Evolutionary conservation across 306 rosid species (phyloP).

Genomic region (Oxytropis ochrocephala): DNA sequence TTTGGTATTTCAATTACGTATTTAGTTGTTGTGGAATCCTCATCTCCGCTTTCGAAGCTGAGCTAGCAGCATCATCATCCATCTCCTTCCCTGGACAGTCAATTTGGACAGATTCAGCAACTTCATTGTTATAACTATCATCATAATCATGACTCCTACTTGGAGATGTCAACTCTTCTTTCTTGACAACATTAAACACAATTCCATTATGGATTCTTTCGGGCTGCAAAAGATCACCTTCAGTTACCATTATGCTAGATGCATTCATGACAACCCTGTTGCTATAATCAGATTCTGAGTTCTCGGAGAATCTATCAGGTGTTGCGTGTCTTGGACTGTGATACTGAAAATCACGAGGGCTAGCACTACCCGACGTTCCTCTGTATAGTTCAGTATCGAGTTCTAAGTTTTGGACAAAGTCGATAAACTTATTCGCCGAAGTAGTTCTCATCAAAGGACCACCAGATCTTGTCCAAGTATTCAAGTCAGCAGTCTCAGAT

Average conservation of each 20-base stretch:
- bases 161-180: constrained; percentile 54
- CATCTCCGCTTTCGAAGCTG: constrained; percentile 51
- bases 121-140: constrained; percentile 44
- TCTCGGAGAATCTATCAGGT: constrained; percentile 49
- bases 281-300: constrained; percentile 40
- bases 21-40: constrained; percentile 18
- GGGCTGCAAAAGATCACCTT: constrained; percentile 96
- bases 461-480: constrained; percentile 88
- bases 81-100: constrained; percentile 62
- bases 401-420: constrained; percentile 77
- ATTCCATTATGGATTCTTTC: constrained; percentile 78
- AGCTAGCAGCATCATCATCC: constrained; percentile 59
- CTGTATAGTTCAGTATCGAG: constrained; percentile 45
- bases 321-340: constrained; percentile 48
- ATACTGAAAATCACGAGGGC: constrained; percentile 26
- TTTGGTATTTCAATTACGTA: constrained; percentile 17
- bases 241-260: constrained; percentile 63
- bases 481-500: constrained; percentile 56
- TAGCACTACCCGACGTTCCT: constrained; percentile 37
- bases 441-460: constrained; percentile 96
- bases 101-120: constrained; percentile 60
- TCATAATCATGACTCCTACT: constrained; percentile 45
- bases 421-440: constrained; percentile 65
- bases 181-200: constrained; percentile 84
- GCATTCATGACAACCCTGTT: constrained; percentile 33